Percentiles rank a stretch among this genome's conserved stretches.
Evolutionary conservation across 345 rosid species (phyloP).

Genomic region (sweet orange (Citrus sinensis)): DNA sequence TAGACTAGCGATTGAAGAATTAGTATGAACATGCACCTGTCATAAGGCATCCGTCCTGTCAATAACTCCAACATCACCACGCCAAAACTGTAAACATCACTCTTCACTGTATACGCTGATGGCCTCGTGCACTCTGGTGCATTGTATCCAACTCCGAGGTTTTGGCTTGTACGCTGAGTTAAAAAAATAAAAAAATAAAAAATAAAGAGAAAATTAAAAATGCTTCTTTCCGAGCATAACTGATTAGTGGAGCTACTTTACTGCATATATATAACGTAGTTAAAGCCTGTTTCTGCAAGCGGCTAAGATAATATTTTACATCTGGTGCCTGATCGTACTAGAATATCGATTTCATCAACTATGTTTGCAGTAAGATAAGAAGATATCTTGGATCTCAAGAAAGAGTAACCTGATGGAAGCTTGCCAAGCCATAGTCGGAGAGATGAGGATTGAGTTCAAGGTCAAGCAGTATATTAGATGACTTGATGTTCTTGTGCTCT

Average conservation of each 20-base stretch:
- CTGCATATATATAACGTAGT: neutral
- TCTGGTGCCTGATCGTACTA: too few relatives aligned
- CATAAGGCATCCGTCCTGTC: conserved; percentile 81
- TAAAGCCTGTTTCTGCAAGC: too few relatives aligned
- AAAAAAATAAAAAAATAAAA: neutral
- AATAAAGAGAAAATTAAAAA: neutral
- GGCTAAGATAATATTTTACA: too few relatives aligned
- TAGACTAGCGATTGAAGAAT: too few relatives aligned
- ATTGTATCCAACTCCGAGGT: conserved; percentile 84
- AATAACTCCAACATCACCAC: conserved; percentile 92
- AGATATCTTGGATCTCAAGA: neutral
- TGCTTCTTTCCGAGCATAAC: neutral
- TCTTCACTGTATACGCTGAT: conserved; percentile 70
- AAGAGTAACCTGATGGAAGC: conserved; percentile 59
- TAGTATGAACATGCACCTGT: conserved; percentile 37
- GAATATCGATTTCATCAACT: neutral
- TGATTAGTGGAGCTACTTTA: neutral
- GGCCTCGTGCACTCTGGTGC: conserved; percentile 89
- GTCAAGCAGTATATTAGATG: conserved; percentile 89
- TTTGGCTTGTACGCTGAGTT: conserved; percentile 77
- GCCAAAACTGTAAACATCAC: conserved; percentile 91
- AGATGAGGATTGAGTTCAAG: conserved; percentile 76
- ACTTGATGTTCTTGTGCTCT: conserved; percentile 92
- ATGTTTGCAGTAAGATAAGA: neutral
- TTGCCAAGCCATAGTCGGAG: conserved; percentile 77